A percentile compares a stretch with the other conserved stretches of the same genome.
These are phyloP conservation scores for Russula foetens DNA, from an alignment of 768 basidiomycete species.

Conservation along the genomic window DNA sequence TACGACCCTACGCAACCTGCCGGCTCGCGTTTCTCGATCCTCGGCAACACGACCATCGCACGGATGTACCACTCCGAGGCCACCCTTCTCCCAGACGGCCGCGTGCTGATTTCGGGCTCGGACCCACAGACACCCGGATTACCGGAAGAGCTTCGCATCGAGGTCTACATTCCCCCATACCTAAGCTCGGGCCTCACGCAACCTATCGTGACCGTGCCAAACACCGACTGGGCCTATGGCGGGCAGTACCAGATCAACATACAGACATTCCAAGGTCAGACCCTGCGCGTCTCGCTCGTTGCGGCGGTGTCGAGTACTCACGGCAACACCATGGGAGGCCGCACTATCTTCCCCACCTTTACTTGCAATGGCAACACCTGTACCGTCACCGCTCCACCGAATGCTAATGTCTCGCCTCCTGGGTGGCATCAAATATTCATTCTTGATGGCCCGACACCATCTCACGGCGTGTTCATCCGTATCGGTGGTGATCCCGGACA, in stretches of 20 bases:
- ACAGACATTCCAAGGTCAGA: slow-evolving; percentile 33
- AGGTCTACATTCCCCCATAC: slow-evolving; percentile 86
- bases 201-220: slow-evolving; percentile 50
- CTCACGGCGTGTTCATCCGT: slow-evolving; percentile 64
- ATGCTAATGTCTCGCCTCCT: slow-evolving; percentile 58
- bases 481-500: slow-evolving; percentile 68
- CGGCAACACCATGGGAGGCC: slow-evolving; percentile 67
- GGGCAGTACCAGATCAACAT: slow-evolving; percentile 46
- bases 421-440: slow-evolving; percentile 74
- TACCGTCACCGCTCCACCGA: slow-evolving; percentile 71
- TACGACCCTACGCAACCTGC: slow-evolving; percentile 60
- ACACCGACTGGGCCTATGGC: slow-evolving; percentile 57
- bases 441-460: slow-evolving; percentile 72
- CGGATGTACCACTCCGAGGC: slow-evolving; percentile 77
- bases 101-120: slow-evolving; percentile 68
- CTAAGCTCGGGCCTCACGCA: slow-evolving; percentile 53
- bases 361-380: slow-evolving; percentile 61
- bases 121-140: slow-evolving; percentile 56
- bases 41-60: slow-evolving; percentile 59
- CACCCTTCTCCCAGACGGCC: slow-evolving; percentile 64
- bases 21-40: slow-evolving; percentile 55
- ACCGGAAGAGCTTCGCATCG: slow-evolving; percentile 70
- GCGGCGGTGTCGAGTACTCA: slow-evolving; percentile 74
- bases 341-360: slow-evolving; percentile 68
- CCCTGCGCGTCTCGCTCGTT: slow-evolving; percentile 54